Base-by-base conservation (phyloP, 2,329 filamentous ascomycete genomes). In the Emergomyces pasteurianus region DNA sequence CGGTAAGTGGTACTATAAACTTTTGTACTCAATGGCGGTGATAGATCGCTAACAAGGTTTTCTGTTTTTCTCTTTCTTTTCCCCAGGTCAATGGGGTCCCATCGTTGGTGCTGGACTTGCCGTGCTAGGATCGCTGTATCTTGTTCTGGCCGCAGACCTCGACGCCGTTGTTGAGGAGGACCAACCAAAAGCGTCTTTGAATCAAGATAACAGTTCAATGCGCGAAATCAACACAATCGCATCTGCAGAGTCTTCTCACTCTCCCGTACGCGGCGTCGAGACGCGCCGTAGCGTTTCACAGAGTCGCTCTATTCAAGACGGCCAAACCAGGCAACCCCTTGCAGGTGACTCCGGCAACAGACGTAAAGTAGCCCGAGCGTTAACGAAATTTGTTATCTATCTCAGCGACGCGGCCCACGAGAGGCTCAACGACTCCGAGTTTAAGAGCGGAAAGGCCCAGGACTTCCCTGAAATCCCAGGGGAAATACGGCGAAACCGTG, bases 381-480 rank as follows among this genome's bases (percentile, higher is more conserved):
- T 85, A 7, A 77, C 73, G 4, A 70, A 65, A 5, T 63, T 81
- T 4, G 77, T 76, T 8, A 73, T 78, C 12, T 75, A 77, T 16
- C 65, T 85, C 0, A 78, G 79, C 2, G 78, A 77, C 0, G 77
- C 80, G 36, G 74, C 77, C 0, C 73, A 76, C 1, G 73, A 79
- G n/a, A 75, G 73, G 8, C 78, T 79, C 60, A 78, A 83, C 59
- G 75, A 79, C 36, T 76, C 76, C 0, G 76, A 76, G 1, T 83
- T 83, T 65, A 76, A 75, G 55, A 71, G 70, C 3, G 77, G 79
- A 21, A 72, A 72, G 50, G 78, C 79, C 3, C 68, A 71, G n/a
- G 73, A 76, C n/a, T 86, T 79, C 55, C 83, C 83, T 0, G 77
- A 80, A 59, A 73, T 83, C 0, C 83, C 83, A 0, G 83, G 81